phyloP scores from a whole-genome alignment of 495 filamentous ascomycete genomes.

The Annulohypoxylon maeteangense region DNA sequence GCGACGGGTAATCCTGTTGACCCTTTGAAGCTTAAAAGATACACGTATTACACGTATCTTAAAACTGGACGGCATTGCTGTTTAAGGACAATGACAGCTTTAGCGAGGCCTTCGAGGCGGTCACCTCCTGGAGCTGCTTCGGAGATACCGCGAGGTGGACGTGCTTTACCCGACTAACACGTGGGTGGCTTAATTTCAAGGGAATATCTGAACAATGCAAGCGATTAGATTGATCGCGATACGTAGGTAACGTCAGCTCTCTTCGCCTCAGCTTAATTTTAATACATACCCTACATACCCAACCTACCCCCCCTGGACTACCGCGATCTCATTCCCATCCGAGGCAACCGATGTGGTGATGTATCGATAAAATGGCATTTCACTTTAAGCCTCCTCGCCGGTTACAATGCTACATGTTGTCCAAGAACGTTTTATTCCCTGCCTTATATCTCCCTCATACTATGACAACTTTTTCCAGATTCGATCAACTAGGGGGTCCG shows the following conservation, averaged over 20 bases:
- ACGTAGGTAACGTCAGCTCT: neutral
- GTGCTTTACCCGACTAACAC: conserved; percentile 11
- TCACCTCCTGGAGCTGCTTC: conserved; percentile 23
- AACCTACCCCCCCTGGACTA: conserved; percentile 14
- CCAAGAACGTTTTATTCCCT: conserved; percentile 13
- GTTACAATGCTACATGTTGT: neutral
- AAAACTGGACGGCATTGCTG: conserved; percentile 14
- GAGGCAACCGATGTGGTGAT: conserved; percentile 25
- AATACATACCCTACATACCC: too few relatives aligned
- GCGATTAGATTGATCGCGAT: conserved; percentile 16
- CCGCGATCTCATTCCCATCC: conserved; percentile 14
- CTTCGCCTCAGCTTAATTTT: conserved; percentile 24
- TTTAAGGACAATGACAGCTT: conserved; percentile 30
- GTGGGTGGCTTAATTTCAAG: conserved; percentile 8
- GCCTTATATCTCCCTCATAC: conserved; percentile 21
- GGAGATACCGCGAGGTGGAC: conserved; percentile 27
- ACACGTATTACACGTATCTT: conserved; percentile 20
- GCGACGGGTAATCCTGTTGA: conserved; percentile 12
- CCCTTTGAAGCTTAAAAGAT: conserved; percentile 29
- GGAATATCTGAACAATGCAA: conserved; percentile 1
- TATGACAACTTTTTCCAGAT: conserved; percentile 35
- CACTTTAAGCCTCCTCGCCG: conserved; percentile 29
- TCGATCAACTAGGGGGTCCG: conserved; percentile 28
- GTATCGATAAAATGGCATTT: conserved; percentile 6
- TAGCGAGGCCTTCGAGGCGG: conserved; percentile 19